Evolutionary conservation across 164 flowering plant species (phyloP).

Genomic region (Kingdonia uniflora): DNA sequence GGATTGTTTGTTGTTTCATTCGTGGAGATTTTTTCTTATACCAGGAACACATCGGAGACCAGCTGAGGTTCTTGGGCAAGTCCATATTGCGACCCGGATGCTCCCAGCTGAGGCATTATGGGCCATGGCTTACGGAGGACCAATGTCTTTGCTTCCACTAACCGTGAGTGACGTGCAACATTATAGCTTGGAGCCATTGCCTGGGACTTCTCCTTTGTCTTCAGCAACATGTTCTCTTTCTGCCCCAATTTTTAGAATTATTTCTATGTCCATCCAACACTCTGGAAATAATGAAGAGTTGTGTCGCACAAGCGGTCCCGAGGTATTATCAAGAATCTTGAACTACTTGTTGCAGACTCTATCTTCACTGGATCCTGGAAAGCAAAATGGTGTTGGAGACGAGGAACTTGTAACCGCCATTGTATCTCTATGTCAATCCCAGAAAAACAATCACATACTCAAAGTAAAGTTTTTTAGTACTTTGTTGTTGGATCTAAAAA

Average conservation of each 20-base stretch:
- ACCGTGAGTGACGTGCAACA: constrained; percentile 57
- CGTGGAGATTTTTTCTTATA: constrained; percentile 6
- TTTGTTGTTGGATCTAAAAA: constrained; percentile 76
- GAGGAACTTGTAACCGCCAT: constrained; percentile 96
- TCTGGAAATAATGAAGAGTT: constrained; percentile 90
- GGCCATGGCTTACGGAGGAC: constrained; percentile 96
- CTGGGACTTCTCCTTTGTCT: constrained; percentile 41
- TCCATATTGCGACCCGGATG: constrained; percentile 79
- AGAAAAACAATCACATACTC: constrained; percentile 60
- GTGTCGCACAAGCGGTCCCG: constrained; percentile 75
- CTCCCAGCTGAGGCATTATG: constrained; percentile 82
- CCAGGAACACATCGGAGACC: constrained; percentile 80
- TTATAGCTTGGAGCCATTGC: constrained; percentile 62
- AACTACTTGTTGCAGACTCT: constrained; percentile 61
- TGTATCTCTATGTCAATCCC: constrained; percentile 86
- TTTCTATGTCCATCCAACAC: constrained; percentile 70
- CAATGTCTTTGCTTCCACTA: constrained; percentile 90
- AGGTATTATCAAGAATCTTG: constrained; percentile 71
- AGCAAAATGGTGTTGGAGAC: constrained; percentile 58
- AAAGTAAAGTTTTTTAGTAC: constrained; percentile 88
- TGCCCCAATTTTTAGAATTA: constrained; percentile 79
- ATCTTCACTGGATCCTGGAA: constrained; percentile 54
- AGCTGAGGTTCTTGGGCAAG: constrained; percentile 99
- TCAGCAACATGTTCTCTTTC: constrained; percentile 65
- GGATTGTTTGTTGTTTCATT: background rate